phyloP scores from a whole-genome alignment of 2,329 filamentous ascomycete species.

The Fusarium temperatum region DNA sequence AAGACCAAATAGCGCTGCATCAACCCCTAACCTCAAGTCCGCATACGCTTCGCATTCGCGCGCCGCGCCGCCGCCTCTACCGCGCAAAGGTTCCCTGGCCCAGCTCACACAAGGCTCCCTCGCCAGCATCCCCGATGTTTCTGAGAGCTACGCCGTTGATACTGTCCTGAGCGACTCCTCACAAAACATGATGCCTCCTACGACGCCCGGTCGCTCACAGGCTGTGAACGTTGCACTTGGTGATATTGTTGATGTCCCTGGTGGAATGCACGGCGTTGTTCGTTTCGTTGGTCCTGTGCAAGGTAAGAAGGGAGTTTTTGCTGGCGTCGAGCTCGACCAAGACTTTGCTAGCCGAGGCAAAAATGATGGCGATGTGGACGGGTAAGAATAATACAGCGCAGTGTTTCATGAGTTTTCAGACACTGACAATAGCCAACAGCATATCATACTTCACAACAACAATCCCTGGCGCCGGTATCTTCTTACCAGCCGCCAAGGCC shows the following conservation, averaged over 20 bases:
- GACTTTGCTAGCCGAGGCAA: slow-evolving; percentile 88
- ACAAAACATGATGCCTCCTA: slow-evolving; percentile 61
- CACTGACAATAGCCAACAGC: slow-evolving; percentile 48
- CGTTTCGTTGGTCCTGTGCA: slow-evolving; percentile 88
- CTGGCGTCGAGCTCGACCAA: slow-evolving; percentile 85
- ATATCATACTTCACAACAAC: slow-evolving; percentile 83
- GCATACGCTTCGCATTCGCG: slow-evolving; percentile 61
- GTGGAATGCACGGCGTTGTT: slow-evolving; percentile 89
- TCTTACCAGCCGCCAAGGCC: slow-evolving; percentile 86
- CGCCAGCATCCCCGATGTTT: slow-evolving; percentile 73
- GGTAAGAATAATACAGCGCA: slow-evolving; percentile 63
- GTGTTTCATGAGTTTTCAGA: not conserved
- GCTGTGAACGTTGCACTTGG: slow-evolving; percentile 73
- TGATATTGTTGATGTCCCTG: slow-evolving; percentile 89
- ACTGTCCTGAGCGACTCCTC: slow-evolving; percentile 54
- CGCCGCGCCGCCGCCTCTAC: slow-evolving; percentile 59
- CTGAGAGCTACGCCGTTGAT: slow-evolving; percentile 68
- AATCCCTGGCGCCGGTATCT: slow-evolving; percentile 86
- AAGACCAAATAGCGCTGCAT: slow-evolving; percentile 58
- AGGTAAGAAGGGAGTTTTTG: slow-evolving; percentile 91
- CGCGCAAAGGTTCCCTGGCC: slow-evolving; percentile 76
- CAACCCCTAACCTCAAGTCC: slow-evolving; percentile 67
- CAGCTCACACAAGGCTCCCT: slow-evolving; percentile 72
- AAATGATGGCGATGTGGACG: slow-evolving; percentile 96
- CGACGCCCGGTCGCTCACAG: slow-evolving; percentile 62